Base-by-base conservation (phyloP, 192 early-diverging fungal species). In the Coemansia javaensis region DNA sequence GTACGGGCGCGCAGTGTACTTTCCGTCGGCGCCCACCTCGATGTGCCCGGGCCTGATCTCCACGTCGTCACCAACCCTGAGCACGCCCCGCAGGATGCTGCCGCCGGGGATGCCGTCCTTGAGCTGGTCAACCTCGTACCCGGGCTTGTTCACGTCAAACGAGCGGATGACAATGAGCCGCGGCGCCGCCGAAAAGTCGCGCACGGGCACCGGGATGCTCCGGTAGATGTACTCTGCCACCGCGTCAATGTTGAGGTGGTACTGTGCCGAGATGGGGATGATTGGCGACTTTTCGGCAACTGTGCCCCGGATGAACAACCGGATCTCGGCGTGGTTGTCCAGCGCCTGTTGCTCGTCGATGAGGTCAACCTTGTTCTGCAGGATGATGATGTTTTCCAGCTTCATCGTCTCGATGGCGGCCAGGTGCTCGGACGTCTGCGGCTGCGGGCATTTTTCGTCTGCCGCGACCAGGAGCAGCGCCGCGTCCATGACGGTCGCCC, bases 361-460 rank as follows among this genome's bases (percentile, higher is more conserved):
- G 63, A 97, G 67, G 72, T 99, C 96, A 15, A 99, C 85, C 75
- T 99, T 99, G 83, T 99, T 99, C 69, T 99, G 96, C 38, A 98
- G 75, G 61, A 99, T 94, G 30, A 99, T 86, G 45, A 99, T 90
- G 65, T 98, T 84, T 53, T 96, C 70, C 36, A 97, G 80, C 80
- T 93, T 91, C 96, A 99, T 99, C 49, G 96, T 97, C 68, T 97
- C 93, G 55, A 99, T 93, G 40, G 96, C 96, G 27, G 96, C 96
- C 67, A 99, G 78, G 74, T 99, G 96, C 77, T 99, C 96, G 17
- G 84, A 86, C 22, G 96, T 99, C 79, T 99, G 96, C 20, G 96
- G 96, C 79, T 99, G 96, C 32, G 96, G 96, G 79, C 96, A 97
- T 12, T 86, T 82, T 79, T 97, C 96, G 76, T 99, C 97, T 51